Base-by-base conservation (phyloP, 2,329 filamentous ascomycete genomes). In the Ceratocystis variospora region DNA sequence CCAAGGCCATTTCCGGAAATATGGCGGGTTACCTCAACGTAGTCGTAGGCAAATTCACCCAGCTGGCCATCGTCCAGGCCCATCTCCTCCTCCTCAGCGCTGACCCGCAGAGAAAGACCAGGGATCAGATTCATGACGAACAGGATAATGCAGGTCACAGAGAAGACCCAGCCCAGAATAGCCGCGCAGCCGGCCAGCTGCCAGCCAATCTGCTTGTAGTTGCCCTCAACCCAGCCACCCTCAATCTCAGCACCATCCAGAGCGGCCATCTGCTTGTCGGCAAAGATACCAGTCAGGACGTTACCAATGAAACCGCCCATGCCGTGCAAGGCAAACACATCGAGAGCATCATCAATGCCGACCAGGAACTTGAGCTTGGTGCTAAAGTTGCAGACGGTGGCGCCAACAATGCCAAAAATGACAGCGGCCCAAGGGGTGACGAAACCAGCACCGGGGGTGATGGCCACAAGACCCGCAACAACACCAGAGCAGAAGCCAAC, bases 401-500 rank as follows among this genome's bases (percentile, higher is more conserved):
- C 88, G 63, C 79, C 83, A 2, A 80, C 76, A 22, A 86, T 73
- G 65, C 83, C 83, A 67, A 83, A 84, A 70, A 84, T 77, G 66
- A 86, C 77, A 6, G 83, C 78, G 1, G 78, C 79, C 79, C 83
- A 84, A 41, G 81, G 80, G 3, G 89, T 88, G 0, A 96, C 85
- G 77, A 86, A 93, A 72, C 90, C 89, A 15, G 91, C 88, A 2
- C 87, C 88, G 5, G 90, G 88, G 7, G 90, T 94, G 65, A 94
- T 94, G 70, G 90, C 89, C 45, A 96, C 91, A 25, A 96, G 84
- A 64, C 90, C 89, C 33, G 89, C 87, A 73, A 96, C 92, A 70
- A 86, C 87, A 69, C 92, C 92, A 48, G 90, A 94, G 80, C 90
- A 94, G 88, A 92, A 92, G 59, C 90, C 91, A 71, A 96, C 88